Conservation (phyloP, 2,329 filamentous ascomycete species). For the Aspergillus caelatus region DNA sequence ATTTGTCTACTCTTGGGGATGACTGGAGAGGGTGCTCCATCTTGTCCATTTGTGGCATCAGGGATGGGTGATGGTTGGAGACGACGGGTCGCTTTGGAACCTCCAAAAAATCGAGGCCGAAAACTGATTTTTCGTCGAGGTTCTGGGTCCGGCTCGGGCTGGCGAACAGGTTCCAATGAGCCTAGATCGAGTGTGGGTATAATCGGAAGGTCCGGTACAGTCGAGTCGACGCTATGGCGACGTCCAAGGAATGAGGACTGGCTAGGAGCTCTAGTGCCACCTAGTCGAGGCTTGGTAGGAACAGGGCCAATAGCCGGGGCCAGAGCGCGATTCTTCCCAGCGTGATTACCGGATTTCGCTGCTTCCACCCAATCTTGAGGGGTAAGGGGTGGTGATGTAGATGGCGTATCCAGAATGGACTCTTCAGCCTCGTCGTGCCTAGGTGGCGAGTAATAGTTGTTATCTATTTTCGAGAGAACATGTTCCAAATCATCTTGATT, state of each 20-base stretch:
- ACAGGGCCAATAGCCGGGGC: constrained; percentile 14
- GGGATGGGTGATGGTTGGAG: constrained; percentile 29
- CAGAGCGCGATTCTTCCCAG: constrained; percentile 18
- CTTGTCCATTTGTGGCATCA: constrained; percentile 30
- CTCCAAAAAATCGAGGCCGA: constrained; percentile 40
- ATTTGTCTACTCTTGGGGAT: constrained; percentile 33
- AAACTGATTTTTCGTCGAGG: constrained; percentile 38
- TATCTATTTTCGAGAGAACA: constrained; percentile 25
- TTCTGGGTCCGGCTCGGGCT: constrained; percentile 23
- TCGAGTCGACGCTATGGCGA: constrained; percentile 31
- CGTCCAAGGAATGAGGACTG: constrained; percentile 31
- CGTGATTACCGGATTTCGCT: constrained; percentile 31
- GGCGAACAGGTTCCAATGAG: constrained; percentile 24
- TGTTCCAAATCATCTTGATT: constrained; percentile 24
- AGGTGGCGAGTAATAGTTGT: constrained; percentile 25
- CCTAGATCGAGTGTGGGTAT: constrained; percentile 34
- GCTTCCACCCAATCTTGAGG: constrained; percentile 48
- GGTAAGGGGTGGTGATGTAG: constrained; percentile 38
- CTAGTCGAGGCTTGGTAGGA: constrained; percentile 14
- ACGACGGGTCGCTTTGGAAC: constrained; percentile 28
- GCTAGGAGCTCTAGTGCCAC: constrained; percentile 23
- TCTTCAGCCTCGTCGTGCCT: constrained; percentile 20
- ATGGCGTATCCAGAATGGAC: constrained; percentile 10
- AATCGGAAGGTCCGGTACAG: constrained; percentile 24
- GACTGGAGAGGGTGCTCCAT: constrained; percentile 39